Conservation (phyloP, 2,329 filamentous ascomycete genomes). For the Ceratocystis lukuohia region DNA sequence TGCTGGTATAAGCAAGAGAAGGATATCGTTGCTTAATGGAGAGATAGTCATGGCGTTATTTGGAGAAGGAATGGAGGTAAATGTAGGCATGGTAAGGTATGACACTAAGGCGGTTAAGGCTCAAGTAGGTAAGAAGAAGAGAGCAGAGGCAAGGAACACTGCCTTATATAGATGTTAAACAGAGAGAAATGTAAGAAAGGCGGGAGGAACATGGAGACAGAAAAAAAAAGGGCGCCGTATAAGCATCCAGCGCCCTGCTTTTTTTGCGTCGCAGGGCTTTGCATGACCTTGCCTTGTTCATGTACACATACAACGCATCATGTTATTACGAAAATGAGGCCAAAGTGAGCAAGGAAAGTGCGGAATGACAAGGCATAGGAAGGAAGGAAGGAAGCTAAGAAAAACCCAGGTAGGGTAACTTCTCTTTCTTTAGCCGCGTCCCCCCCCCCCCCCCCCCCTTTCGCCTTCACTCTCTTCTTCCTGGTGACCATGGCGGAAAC, state of each 20-base stretch:
- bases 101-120: neutral
- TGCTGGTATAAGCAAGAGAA: conserved; percentile 31
- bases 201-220: neutral
- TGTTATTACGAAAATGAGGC: neutral
- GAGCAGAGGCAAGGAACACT: neutral
- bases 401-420: neutral
- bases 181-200: neutral
- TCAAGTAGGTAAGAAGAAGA: neutral
- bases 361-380: neutral
- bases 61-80: neutral
- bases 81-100: neutral
- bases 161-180: too few relatives aligned
- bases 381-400: neutral
- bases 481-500: neutral
- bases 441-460: too few relatives aligned
- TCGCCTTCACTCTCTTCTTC: neutral
- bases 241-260: neutral
- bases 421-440: neutral
- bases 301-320: neutral
- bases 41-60: neutral
- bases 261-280: neutral
- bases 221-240: neutral
- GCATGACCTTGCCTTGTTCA: neutral
- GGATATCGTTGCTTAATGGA: conserved; percentile 29
- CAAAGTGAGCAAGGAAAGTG: neutral